phyloP scores from a whole-genome alignment of 805 yeast genomes.

The Blastobotrys muscicola region DNA sequence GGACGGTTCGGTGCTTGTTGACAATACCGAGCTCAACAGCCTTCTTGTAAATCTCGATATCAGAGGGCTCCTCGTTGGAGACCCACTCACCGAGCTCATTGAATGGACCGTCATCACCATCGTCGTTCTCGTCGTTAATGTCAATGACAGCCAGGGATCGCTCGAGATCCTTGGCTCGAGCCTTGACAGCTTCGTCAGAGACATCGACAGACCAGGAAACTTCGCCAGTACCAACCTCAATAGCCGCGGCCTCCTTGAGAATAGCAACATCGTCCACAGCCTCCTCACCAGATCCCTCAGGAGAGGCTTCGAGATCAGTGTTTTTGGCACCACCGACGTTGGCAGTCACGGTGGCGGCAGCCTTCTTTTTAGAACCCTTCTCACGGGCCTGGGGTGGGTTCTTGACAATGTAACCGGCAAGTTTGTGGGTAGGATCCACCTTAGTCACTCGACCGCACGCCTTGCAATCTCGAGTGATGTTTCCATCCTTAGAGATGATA shows the following conservation, averaged over 20 bases:
- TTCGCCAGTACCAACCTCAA: conserved; percentile 39
- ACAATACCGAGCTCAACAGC: conserved; percentile 69
- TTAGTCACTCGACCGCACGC: conserved; percentile 91
- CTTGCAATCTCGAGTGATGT: conserved; percentile 84
- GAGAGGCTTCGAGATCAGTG: conserved; percentile 12
- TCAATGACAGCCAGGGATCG: conserved; percentile 35
- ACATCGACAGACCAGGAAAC: conserved; percentile 98
- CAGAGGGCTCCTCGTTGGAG: conserved; percentile 54
- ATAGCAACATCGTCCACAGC: conserved; percentile 64
- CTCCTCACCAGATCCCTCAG: conserved; percentile 29
- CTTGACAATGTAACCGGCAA: conserved; percentile 78
- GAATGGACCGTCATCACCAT: conserved; percentile 40
- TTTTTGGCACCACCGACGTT: conserved; percentile 39
- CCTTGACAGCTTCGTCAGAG: conserved; percentile 90
- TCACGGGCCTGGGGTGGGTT: conserved; percentile 53
- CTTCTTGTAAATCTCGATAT: conserved; percentile 87
- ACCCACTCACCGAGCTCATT: conserved; percentile 90
- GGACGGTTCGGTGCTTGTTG: conserved; percentile 66
- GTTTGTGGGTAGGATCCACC: conserved; percentile 78
- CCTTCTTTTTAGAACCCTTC: conserved; percentile 49
- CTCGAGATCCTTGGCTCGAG: conserved; percentile 82
- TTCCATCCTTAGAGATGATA: conserved; percentile 63
- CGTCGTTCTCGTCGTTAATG: conserved; percentile 31
- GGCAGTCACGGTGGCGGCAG: conserved; percentile 82
- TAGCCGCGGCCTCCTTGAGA: conserved; percentile 69